A percentile compares a stretch with the other conserved stretches of the same genome.
Conservation (phyloP, 2,329 filamentous ascomycete genomes). For the Phialemonium atrogriseum region DNA sequence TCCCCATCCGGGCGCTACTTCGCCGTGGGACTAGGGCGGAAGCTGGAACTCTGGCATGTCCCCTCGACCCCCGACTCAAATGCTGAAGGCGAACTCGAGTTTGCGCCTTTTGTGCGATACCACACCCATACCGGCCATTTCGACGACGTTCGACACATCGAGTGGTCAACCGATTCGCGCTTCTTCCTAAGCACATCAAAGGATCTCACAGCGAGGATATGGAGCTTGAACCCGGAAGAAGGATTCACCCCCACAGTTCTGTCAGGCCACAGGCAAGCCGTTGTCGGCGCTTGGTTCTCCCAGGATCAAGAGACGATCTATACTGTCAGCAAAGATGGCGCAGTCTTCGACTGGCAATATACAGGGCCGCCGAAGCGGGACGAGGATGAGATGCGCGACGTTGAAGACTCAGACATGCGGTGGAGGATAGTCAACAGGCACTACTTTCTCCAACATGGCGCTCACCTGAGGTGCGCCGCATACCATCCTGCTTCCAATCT, state of each 20-base stretch:
- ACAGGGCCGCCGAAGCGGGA: constrained; percentile 47
- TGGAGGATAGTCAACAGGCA: constrained; percentile 90
- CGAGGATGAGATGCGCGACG: constrained; percentile 49
- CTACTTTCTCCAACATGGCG: constrained; percentile 88
- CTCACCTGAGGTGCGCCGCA: constrained; percentile 80
- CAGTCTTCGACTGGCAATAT: constrained; percentile 90
- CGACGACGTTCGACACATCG: constrained; percentile 74
- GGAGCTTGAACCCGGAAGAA: constrained; percentile 82
- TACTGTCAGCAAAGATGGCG: constrained; percentile 95
- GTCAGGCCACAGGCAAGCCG: constrained; percentile 81
- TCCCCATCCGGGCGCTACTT: constrained; percentile 88
- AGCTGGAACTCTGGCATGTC: constrained; percentile 93
- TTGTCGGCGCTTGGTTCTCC: constrained; percentile 95
- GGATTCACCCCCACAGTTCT: constrained; percentile 85
- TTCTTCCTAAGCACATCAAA: constrained; percentile 92
- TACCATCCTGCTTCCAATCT: constrained; percentile 83
- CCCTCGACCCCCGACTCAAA: constrained; percentile 80
- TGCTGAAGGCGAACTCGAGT: constrained; percentile 76
- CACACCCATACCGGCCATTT: constrained; percentile 83
- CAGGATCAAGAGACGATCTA: constrained; percentile 92
- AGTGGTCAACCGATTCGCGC: constrained; percentile 93
- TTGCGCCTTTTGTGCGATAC: constrained; percentile 88
- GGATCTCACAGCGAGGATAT: constrained; percentile 88
- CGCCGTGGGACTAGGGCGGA: constrained; percentile 76
- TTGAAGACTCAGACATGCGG: constrained; percentile 55